Percentiles rank a stretch among this genome's conserved stretches.
Evolutionary conservation across 495 filamentous ascomycete species (phyloP).

Genomic region (Parathielavia hyrcaniae): DNA sequence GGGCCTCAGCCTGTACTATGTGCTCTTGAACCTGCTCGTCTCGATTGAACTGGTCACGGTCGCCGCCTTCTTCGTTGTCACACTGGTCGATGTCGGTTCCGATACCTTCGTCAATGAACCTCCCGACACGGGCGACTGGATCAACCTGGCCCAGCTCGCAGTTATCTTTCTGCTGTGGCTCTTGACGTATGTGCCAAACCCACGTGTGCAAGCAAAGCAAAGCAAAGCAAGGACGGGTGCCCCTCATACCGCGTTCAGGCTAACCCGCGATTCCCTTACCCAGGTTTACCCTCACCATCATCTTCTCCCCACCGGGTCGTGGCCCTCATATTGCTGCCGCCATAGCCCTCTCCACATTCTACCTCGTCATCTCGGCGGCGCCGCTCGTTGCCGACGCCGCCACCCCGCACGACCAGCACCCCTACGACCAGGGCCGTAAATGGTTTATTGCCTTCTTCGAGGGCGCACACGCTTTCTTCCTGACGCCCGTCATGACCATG

Average conservation of each 20-base stretch:
- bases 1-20: not conserved
- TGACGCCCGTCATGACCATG: not conserved
- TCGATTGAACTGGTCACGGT: not conserved
- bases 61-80: not conserved
- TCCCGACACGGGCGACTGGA: not conserved
- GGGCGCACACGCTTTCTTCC: not conserved
- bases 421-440: not conserved
- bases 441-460: slow-evolving; percentile 1
- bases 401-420: not conserved
- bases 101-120: not conserved
- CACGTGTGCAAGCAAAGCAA: slow-evolving; percentile 1
- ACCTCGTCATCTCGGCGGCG: not conserved
- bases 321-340: not conserved
- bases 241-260: no score
- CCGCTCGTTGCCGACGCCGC: not conserved
- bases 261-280: not conserved
- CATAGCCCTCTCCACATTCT: not conserved
- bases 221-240: no score
- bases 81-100: not conserved
- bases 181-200: no score
- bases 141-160: not conserved
- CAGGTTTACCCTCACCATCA: not conserved
- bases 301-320: not conserved
- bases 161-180: not conserved
- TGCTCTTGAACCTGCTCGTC: not conserved